Conservation (phyloP, 305 asterid genomes). For the Fraxinus greggii region DNA sequence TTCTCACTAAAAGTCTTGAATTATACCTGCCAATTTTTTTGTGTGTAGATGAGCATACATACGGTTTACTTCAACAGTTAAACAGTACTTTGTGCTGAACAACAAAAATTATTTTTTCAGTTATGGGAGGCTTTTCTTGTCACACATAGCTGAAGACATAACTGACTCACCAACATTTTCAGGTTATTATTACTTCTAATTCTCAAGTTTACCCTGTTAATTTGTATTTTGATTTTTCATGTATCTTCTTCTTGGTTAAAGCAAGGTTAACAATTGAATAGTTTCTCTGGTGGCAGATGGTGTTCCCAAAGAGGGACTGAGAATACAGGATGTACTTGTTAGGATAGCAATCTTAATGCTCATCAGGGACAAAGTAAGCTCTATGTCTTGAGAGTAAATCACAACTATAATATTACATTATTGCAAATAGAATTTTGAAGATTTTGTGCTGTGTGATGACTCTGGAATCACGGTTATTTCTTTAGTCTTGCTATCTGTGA, state of each 20-base stretch:
- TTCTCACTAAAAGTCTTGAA: background rate
- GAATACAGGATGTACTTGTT: conserved; percentile 88
- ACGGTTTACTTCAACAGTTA: background rate
- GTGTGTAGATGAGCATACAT: conserved; percentile 18
- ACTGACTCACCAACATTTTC: conserved; percentile 79
- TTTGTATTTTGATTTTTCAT: conserved; percentile 7
- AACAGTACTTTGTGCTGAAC: conserved; percentile 10
- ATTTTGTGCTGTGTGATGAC: background rate
- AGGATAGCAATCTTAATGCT: conserved; percentile 78
- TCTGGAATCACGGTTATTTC: background rate
- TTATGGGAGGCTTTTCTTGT: conserved; percentile 72
- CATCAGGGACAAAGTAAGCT: conserved; percentile 75
- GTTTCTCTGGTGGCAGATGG: conserved; percentile 64
- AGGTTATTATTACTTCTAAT: conserved; percentile 44
- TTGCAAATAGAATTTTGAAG: background rate
- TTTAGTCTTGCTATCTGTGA: conserved; percentile 14
- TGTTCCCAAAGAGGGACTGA: conserved; percentile 95
- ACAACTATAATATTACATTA: background rate
- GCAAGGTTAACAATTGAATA: conserved; percentile 17
- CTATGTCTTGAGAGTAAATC: background rate
- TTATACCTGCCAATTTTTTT: background rate
- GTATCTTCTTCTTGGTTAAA: conserved; percentile 21
- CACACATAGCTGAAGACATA: conserved; percentile 72
- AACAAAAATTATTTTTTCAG: conserved; percentile 41
- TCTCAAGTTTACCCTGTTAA: conserved; percentile 17